Evolutionary conservation across 371 early-diverging fungal species (phyloP), one percentile per base, ranked within the genome.

Genomic region (Phascolomyces articulosus): DNA sequence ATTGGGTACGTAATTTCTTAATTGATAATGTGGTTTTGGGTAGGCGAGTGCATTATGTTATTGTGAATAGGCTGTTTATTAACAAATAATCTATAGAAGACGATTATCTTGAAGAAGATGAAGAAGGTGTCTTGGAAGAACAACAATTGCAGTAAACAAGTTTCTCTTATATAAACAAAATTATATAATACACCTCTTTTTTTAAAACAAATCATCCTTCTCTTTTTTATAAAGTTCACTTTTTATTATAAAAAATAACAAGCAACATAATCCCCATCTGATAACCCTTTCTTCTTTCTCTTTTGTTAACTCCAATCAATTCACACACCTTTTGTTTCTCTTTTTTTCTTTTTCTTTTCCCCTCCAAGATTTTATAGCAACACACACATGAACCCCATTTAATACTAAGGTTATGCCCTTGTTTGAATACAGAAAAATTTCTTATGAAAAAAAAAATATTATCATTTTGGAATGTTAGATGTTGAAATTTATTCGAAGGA

Each of bases 321-420:
- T 34, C 34, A 9, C 34, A 9, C 34, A 9, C 34, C 11, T 11
- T 34, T 11, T 34, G 9, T 34, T 11, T 34, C 34, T 34, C 34
- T 34, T 11, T 34, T 2, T 2, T 34, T 11, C 16, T 7, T 15
- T n/a, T 15, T 41, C 41, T n/a, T 23, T 9, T 9, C 2, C 51
- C 11, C 9, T 23, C 51, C 10, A 51, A 11, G 23, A 24, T 13
- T 51, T 24, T 51, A 51, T 51, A 51, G 24, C 21, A 51, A 51
- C 11, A 51, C 20, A 51, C 51, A 3, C 21, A 20, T 24, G 7
- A 23, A 23, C 26, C 21, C 51, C 51, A 6, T 20, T 51, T 51
- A 51, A 51, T 51, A 51, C 23, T 51, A 51, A 44, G 51, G 51
- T 51, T 51, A 51, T 51, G 51, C 51, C 51, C 26, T 51, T 51